Evolutionary conservation across 768 basidiomycete species (phyloP).

Genomic region (Phanerochaete carnosa): DNA sequence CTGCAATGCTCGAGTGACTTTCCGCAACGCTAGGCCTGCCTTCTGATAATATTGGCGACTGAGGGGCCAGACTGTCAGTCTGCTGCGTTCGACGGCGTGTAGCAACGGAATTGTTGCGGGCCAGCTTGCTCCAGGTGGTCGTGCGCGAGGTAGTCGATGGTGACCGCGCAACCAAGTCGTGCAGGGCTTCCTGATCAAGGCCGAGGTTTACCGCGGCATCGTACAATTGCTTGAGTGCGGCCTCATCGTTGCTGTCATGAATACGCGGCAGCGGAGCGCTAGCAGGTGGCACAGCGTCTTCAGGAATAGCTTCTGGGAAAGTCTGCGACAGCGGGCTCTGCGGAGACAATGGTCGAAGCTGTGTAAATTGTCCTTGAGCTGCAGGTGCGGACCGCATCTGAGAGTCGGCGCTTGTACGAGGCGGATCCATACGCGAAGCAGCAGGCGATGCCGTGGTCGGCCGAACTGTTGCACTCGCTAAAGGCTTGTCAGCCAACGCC

Average conservation of each 20-base stretch:
- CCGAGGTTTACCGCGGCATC: constrained; percentile 74
- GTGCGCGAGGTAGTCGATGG: constrained; percentile 59
- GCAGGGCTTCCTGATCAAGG: constrained; percentile 68
- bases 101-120: constrained; percentile 40
- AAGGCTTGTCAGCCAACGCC: not conserved
- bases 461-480: not conserved
- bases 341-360: constrained; percentile 16
- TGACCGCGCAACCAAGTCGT: constrained; percentile 69
- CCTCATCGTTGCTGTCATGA: constrained; percentile 32
- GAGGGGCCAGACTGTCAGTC: constrained; percentile 12
- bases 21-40: constrained; percentile 12
- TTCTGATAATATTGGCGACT: constrained; percentile 13
- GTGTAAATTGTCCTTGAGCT: constrained; percentile 18
- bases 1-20: constrained; percentile 14
- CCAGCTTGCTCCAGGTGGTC: constrained; percentile 41
- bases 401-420: not conserved
- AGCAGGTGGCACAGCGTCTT: constrained; percentile 8
- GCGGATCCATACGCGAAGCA: constrained; percentile 5
- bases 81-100: constrained; percentile 25
- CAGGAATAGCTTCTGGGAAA: constrained; percentile 13
- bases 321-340: constrained; percentile 5
- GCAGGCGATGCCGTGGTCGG: constrained; percentile 2
- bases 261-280: constrained; percentile 12
- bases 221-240: constrained; percentile 69
- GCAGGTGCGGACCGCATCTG: constrained; percentile 24